phyloP scores from a whole-genome alignment of 805 yeast species.

The Tetrapisispora namnaoensis region DNA sequence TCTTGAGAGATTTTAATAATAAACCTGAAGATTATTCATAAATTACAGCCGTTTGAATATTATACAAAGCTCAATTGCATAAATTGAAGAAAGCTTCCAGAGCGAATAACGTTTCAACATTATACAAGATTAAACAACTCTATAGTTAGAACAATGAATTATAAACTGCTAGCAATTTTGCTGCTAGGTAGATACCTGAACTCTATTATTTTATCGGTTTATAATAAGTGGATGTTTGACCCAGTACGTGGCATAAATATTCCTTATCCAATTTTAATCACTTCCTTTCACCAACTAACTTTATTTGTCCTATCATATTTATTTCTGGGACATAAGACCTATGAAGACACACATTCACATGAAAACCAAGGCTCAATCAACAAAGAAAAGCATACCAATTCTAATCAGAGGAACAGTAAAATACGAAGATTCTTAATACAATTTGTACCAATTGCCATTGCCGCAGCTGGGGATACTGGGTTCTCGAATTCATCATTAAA shows the following conservation, averaged over 20 bases:
- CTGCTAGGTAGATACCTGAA: slow-evolving; percentile 57
- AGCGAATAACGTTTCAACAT: no score
- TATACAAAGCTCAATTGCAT: no score
- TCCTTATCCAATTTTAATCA: slow-evolving; percentile 74
- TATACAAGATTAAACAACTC: not conserved
- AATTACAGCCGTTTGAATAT: no score
- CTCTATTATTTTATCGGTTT: slow-evolving; percentile 60
- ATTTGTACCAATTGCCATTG: slow-evolving; percentile 75
- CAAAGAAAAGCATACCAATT: not conserved
- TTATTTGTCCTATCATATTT: slow-evolving; percentile 41
- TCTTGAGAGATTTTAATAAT: no score
- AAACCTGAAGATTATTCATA: no score
- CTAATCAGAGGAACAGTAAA: not conserved
- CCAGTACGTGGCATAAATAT: slow-evolving; percentile 54
- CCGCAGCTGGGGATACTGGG: slow-evolving; percentile 91
- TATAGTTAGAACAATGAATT: not conserved
- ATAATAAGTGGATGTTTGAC: slow-evolving; percentile 98
- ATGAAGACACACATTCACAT: not conserved
- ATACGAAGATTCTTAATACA: slow-evolving; percentile 27
- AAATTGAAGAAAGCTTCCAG: no score
- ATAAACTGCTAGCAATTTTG: not conserved
- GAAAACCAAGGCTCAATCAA: not conserved
- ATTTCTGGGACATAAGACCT: slow-evolving; percentile 28
- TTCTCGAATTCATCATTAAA: slow-evolving; percentile 77
- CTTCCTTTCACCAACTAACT: slow-evolving; percentile 75